These are phyloP conservation scores for Claviceps cyperi DNA, from an alignment of 2,329 filamentous ascomycete species.

Conservation along the genomic window DNA sequence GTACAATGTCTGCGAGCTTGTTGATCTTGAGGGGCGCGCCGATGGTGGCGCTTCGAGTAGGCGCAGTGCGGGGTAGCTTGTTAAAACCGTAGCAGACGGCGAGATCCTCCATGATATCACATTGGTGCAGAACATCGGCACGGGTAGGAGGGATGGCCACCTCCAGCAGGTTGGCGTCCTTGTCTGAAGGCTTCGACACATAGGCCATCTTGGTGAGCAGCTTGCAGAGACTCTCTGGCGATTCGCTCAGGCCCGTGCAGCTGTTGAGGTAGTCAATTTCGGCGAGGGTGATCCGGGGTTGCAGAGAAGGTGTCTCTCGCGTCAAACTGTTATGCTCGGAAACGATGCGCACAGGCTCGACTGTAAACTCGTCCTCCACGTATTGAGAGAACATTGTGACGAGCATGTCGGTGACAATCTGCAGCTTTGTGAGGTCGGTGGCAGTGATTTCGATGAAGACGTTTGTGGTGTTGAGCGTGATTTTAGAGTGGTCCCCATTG, in stretches of 20 bases:
- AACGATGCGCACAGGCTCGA: slow-evolving; percentile 85
- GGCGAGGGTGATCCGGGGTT: slow-evolving; percentile 62
- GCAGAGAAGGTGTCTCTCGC: slow-evolving; percentile 66
- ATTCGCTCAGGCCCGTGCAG: slow-evolving; percentile 70
- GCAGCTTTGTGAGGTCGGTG: slow-evolving; percentile 88
- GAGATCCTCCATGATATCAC: slow-evolving; percentile 97
- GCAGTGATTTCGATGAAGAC: slow-evolving; percentile 96
- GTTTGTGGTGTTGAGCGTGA: slow-evolving; percentile 78
- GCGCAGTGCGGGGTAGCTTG: slow-evolving; percentile 74
- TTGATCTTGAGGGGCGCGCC: slow-evolving; percentile 82
- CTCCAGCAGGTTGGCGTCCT: slow-evolving; percentile 57
- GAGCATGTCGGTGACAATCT: slow-evolving; percentile 90
- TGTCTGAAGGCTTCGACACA: slow-evolving; percentile 58
- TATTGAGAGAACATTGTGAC: slow-evolving; percentile 96
- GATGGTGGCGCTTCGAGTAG: slow-evolving; percentile 72
- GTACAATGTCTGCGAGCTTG: slow-evolving; percentile 85
- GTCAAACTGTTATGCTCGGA: slow-evolving; percentile 82
- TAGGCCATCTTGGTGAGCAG: slow-evolving; percentile 84
- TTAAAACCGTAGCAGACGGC: slow-evolving; percentile 98
- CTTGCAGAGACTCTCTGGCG: slow-evolving; percentile 60
- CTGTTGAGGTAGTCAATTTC: slow-evolving; percentile 89
- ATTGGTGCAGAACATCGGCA: slow-evolving; percentile 89
- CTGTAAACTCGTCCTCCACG: slow-evolving; percentile 73
- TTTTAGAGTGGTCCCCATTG: slow-evolving; percentile 95
- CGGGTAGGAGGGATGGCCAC: slow-evolving; percentile 77